phyloP scores from a whole-genome alignment of 768 basidiomycete species.

The Suillus paluster region DNA sequence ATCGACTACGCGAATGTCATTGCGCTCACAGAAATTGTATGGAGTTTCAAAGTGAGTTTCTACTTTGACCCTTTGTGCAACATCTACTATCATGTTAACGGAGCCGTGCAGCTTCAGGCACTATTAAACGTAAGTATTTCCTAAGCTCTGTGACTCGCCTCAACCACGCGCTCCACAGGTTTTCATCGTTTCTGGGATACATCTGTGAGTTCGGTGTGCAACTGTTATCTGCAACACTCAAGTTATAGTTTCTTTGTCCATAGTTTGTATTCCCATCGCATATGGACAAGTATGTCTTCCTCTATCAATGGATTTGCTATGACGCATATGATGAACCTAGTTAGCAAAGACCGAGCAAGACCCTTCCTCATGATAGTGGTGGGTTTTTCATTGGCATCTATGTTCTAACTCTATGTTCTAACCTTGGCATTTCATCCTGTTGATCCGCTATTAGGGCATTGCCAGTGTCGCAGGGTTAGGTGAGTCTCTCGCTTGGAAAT shows the following conservation, averaged over 20 bases:
- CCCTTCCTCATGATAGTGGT: background rate
- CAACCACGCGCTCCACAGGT: background rate
- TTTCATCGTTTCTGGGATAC: background rate
- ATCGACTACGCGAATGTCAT: slow-evolving; percentile 36
- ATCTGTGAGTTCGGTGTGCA: background rate
- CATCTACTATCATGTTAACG: background rate
- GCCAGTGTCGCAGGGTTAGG: background rate
- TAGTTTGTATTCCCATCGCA: background rate
- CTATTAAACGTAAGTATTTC: background rate
- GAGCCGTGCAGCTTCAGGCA: background rate
- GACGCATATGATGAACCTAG: background rate
- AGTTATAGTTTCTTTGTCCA: background rate
- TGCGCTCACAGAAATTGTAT: slow-evolving; percentile 32
- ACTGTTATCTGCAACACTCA: background rate
- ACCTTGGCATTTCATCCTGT: background rate
- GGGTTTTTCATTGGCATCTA: background rate
- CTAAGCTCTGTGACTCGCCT: background rate
- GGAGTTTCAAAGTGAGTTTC: slow-evolving; percentile 20
- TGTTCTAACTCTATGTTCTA: too few relatives aligned
- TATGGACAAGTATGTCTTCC: slow-evolving; percentile 1
- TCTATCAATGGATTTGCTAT: background rate
- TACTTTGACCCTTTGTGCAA: too few relatives aligned
- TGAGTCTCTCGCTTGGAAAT: background rate
- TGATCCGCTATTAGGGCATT: background rate
- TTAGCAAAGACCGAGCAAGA: background rate